Conservation (phyloP, 176 grass and related monocot genomes). For the Oryza longistaminata region DNA sequence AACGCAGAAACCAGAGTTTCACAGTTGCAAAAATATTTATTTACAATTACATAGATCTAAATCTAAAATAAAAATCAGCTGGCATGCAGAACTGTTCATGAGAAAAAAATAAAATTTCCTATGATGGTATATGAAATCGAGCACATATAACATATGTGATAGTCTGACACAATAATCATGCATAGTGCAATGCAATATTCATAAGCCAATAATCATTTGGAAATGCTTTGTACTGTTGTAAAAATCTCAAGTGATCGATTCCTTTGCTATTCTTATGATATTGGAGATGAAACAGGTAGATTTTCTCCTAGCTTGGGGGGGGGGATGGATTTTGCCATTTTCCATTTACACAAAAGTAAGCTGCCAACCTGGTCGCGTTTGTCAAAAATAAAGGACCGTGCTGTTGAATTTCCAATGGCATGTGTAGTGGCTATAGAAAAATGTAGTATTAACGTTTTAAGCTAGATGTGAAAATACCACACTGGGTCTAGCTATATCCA, state of each 20-base stretch:
- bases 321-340: neutral
- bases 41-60: neutral
- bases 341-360: neutral
- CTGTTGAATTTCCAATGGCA: neutral
- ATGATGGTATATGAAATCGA: neutral
- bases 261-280: neutral
- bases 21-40: neutral
- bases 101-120: conserved; percentile 7
- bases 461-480: neutral
- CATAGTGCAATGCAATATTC: neutral
- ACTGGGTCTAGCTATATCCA: neutral
- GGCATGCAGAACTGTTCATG: neutral
- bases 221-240: neutral
- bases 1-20: conserved; percentile 1
- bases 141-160: neutral
- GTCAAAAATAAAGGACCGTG: no score
- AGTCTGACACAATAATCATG: neutral
- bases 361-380: neutral
- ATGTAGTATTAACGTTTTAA: neutral
- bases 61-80: neutral
- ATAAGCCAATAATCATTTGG: neutral
- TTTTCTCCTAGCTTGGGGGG: neutral
- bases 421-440: conserved; percentile 3
- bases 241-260: neutral
- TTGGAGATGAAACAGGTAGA: neutral